A percentile compares a stretch with the other conserved stretches of the same genome.
Evolutionary conservation across 306 rosid species (phyloP).

Genomic region (Fragaria ananassa): DNA sequence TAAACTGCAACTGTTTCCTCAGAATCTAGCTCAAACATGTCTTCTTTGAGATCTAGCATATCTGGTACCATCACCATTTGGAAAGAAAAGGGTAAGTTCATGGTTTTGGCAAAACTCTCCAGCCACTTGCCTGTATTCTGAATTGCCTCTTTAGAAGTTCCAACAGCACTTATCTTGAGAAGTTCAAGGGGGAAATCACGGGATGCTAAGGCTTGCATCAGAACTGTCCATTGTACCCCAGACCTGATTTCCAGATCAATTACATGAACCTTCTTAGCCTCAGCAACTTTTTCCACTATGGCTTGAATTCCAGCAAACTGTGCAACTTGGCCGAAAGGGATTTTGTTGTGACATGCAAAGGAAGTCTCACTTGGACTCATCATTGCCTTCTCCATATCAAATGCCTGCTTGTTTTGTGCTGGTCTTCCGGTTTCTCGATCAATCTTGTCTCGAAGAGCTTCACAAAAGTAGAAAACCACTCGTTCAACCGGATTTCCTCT

Average conservation of each 20-base stretch:
- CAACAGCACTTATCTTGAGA: slow-evolving; percentile 36
- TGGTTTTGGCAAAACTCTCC: slow-evolving; percentile 33
- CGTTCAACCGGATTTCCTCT: slow-evolving; percentile 51
- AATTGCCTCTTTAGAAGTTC: slow-evolving; percentile 20
- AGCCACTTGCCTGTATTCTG: slow-evolving; percentile 30
- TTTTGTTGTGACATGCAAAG: slow-evolving; percentile 25
- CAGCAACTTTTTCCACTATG: slow-evolving; percentile 29
- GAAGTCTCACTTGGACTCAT: slow-evolving; percentile 22
- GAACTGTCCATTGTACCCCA: slow-evolving; percentile 35
- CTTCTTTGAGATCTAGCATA: slow-evolving; percentile 38
- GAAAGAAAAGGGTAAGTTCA: slow-evolving; percentile 48
- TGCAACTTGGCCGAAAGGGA: slow-evolving; percentile 29
- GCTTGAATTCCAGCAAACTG: slow-evolving; percentile 39
- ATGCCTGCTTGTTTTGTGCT: slow-evolving; percentile 6
- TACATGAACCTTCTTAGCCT: slow-evolving; percentile 36
- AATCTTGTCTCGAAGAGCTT: slow-evolving; percentile 55
- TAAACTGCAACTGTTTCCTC: slow-evolving; percentile 49
- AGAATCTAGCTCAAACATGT: slow-evolving; percentile 34
- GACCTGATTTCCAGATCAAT: slow-evolving; percentile 31
- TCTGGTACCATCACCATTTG: slow-evolving; percentile 44
- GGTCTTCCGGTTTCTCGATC: slow-evolving; percentile 50
- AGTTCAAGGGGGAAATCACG: slow-evolving; percentile 26
- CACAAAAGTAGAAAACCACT: slow-evolving; percentile 43
- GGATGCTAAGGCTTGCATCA: slow-evolving; percentile 41
- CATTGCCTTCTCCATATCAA: slow-evolving; percentile 32